Evolutionary conservation across 192 early-diverging fungal genomes (phyloP), one percentile per base, ranked within the genome.

Genomic region (Pilaira anomala): DNA sequence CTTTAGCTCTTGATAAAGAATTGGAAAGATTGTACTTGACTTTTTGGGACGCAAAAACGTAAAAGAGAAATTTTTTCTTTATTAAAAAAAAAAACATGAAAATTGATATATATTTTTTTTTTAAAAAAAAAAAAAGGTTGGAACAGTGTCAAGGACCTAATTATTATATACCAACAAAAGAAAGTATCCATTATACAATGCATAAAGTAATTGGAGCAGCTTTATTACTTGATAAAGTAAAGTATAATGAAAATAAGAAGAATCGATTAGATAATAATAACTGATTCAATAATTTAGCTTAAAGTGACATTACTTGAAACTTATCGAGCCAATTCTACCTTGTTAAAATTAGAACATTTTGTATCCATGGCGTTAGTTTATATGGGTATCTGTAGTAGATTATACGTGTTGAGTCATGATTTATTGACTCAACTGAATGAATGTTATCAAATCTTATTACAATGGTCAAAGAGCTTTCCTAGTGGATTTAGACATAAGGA

Each of bases 171-270:
- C 71, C 71, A 13, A 62, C 36, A 1, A 30, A 45, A 16, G 71
- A 73, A 53, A 62, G 45, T 6, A 33, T 45, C 16, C 54, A 73
- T 46, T 63, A 62, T 21, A 67, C 60, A n/a, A 49, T 67, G 41
- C 65, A 63, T 25, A 25, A 56, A 30, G 12, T 73, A 0, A 73
- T 73, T 45, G 28, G 60, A 1, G 55, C 61, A 4, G 36, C 64
- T 0, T 33, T 73, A 29, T 11, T 73, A 33, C 24, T 73, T 5
- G 71, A 73, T 30, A 67, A 63, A 14, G 68, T 64, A 63, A 51
- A 13, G 7, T 55, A 54, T 11, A 11, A 16, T n/a, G n/a, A 21
- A 9, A 36, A 36, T 4, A 33, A 8, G 2, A 54, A 18, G n/a
- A 33, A 54, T 4, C 2, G 22, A 51, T 11, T 22, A 51, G 5